phyloP scores from a whole-genome alignment of 129 eudicot genomes.

The Pseudognaphalium luteoalbum region DNA sequence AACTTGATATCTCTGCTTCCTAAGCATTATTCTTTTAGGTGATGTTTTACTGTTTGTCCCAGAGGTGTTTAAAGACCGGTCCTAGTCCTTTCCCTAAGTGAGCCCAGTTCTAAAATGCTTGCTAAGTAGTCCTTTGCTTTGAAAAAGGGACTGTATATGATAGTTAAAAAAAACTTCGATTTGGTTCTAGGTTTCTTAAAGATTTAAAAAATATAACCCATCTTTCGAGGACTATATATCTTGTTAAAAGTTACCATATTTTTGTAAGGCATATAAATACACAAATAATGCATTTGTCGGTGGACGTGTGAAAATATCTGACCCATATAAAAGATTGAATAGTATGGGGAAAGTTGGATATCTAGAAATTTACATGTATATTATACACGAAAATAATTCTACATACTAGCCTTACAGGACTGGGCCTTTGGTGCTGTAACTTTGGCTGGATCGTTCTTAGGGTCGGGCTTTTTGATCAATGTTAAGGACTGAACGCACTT shows the following conservation, averaged over 20 bases:
- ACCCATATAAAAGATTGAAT: not conserved
- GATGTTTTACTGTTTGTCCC: not conserved
- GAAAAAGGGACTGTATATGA: not conserved
- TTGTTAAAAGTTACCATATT: not conserved
- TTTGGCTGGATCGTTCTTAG: not conserved
- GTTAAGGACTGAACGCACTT: not conserved
- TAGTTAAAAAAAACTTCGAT: not conserved
- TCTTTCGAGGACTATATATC: not conserved
- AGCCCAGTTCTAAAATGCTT: no score
- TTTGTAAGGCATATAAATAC: not conserved
- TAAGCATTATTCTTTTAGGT: not conserved
- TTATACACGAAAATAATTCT: not conserved
- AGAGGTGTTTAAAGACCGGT: not conserved
- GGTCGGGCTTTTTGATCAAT: not conserved
- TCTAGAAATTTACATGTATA: not conserved
- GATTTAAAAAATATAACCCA: not conserved
- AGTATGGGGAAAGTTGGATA: not conserved
- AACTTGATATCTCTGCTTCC: not conserved
- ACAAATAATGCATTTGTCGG: not conserved
- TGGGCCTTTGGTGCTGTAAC: not conserved
- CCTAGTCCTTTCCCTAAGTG: no score
- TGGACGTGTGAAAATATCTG: not conserved
- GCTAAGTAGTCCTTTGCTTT: not conserved
- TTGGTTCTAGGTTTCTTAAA: not conserved
- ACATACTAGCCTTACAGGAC: not conserved